A percentile compares a stretch with the other conserved stretches of the same genome.
Conservation (phyloP, 148 eudicot genomes). For the Fagopyrum esculentum region DNA sequence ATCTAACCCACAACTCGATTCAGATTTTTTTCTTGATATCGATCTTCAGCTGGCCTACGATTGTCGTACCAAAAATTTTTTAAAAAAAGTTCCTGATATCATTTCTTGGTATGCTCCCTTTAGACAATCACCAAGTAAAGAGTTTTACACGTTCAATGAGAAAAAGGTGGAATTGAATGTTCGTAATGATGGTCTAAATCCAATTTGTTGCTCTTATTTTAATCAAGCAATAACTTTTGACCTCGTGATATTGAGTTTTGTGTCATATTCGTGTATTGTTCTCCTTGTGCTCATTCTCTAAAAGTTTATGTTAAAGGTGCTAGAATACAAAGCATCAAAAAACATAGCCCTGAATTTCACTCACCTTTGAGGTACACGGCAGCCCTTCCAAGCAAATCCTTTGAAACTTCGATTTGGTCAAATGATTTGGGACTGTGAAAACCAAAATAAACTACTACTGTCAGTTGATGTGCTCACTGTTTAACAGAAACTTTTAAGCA, state of each 20-base stretch:
- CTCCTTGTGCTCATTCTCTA: neutral
- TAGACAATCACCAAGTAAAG: neutral
- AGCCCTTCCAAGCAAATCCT: slow-evolving; percentile 68
- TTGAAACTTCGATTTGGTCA: slow-evolving; percentile 69
- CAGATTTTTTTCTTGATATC: neutral
- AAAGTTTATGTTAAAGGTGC: neutral
- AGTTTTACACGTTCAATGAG: neutral
- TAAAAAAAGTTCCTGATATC: neutral
- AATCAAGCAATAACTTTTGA: no score
- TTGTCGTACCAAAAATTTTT: neutral
- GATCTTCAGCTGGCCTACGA: no score
- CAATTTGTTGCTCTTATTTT: no score
- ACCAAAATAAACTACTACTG: slow-evolving; percentile 9
- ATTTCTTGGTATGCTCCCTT: neutral
- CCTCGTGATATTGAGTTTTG: no score
- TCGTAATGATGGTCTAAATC: no score
- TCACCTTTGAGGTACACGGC: slow-evolving; percentile 76
- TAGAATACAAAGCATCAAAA: neutral
- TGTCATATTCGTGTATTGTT: neutral
- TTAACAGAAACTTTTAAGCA: neutral
- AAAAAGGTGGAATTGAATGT: no score
- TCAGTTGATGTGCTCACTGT: neutral
- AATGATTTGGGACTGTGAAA: slow-evolving; percentile 65
- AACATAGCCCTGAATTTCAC: neutral
- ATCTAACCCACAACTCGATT: neutral